Base-by-base conservation (phyloP, 2,329 filamentous ascomycete genomes). In the Cyclaneusma minus region DNA sequence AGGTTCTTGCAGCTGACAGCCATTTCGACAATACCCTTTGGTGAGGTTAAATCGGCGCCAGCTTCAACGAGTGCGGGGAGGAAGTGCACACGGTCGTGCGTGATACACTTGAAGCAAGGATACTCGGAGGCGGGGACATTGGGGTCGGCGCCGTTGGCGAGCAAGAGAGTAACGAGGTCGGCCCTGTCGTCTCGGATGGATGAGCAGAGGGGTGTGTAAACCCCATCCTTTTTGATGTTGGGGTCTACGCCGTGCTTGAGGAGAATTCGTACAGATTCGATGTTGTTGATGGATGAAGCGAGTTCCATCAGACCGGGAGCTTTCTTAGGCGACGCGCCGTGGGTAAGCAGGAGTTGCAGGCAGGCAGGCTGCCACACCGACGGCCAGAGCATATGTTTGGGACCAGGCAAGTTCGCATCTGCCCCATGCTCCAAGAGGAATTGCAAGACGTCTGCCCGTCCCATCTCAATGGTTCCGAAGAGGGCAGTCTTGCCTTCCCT, bases 361-460 rank as follows among this genome's bases (percentile, higher is more conserved):
- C 65, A 71, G 6, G 55, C 49, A 0, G 70, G 55, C 27, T 72
- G 59, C 47, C 70, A 67, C 0, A 62, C 64, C 1, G 71, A 58
- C 2, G 70, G 68, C 73, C 73, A 74, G 13, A 80, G 57, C 48
- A 72, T 64, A 50, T 79, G 68, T 46, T 77, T 75, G 7, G 72
- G 71, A 1, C 68, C 72, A 2, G 74, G 74, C 5, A 78, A 52
- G 42, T 81, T 80, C 6, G 72, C 63, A 38, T 78, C 64, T 2
- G 74, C 75, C 3, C 64, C 62, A 29, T 71, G 60, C 27, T 76
- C 58, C 3, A 71, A 48, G 10, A 69, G 45, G 3, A 52, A 42
- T 1, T 49, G 55, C 32, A 74, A 62, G 2, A 75, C 53, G 31
- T 76, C 69, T 25, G 60, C 49, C 5, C 72, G 59, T 7, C 58